phyloP scores from a whole-genome alignment of 305 asterid genomes.

The Fraxinus ornus region DNA sequence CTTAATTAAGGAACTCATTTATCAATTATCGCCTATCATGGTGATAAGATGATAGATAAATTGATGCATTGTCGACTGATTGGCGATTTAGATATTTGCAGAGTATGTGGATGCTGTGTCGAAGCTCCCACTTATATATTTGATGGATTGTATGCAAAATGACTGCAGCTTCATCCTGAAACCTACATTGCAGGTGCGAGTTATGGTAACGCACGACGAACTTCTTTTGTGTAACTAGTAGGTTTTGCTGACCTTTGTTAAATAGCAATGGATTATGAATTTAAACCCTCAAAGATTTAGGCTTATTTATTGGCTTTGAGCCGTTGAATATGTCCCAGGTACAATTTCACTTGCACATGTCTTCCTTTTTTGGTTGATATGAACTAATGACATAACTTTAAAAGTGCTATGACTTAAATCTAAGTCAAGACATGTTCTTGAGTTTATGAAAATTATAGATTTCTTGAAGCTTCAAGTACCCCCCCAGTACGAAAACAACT shows the following conservation, averaged over 20 bases:
- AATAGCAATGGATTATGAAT: conserved; percentile 6
- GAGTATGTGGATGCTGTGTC: conserved; percentile 41
- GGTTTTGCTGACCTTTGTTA: conserved; percentile 15
- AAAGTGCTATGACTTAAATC: not conserved
- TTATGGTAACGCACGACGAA: conserved; percentile 1
- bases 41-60: conserved; percentile 9
- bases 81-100: conserved; percentile 56
- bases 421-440: not conserved
- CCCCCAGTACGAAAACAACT: not conserved
- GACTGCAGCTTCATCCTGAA: conserved; percentile 77
- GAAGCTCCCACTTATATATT: conserved; percentile 77
- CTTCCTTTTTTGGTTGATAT: not conserved
- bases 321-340: not conserved
- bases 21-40: not conserved
- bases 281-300: conserved; percentile 6
- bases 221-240: conserved; percentile 2
- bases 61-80: conserved; percentile 26
- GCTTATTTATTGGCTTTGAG: conserved; percentile 11
- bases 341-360: conserved; percentile 1
- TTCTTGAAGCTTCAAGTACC: not conserved
- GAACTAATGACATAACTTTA: not conserved
- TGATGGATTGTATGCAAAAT: conserved; percentile 87
- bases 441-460: not conserved
- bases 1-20: not conserved
- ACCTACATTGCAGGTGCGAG: conserved; percentile 61